Percentiles rank a stretch among this genome's conserved stretches.
These are phyloP conservation scores for Entomortierella lignicola DNA, from an alignment of 192 early-diverging fungal genomes.

Conservation along the genomic window DNA sequence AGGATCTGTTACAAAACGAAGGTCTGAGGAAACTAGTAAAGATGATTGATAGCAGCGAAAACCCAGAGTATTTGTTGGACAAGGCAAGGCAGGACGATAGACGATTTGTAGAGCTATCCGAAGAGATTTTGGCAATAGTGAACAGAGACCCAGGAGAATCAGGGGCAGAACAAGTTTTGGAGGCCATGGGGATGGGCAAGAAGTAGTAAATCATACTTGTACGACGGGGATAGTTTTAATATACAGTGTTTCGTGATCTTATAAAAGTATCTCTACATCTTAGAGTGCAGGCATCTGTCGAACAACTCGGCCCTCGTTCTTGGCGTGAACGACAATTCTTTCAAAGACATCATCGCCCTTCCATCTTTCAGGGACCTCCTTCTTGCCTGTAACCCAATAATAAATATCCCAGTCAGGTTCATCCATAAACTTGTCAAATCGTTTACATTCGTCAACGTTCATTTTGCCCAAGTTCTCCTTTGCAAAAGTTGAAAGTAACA, in stretches of 20 bases:
- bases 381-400: conserved; percentile 87
- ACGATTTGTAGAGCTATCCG: conserved; percentile 45
- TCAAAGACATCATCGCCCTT: conserved; percentile 64
- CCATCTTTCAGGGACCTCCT: conserved; percentile 66
- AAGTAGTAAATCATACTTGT: not conserved
- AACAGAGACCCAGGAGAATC: conserved; percentile 24
- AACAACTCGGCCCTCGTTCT: conserved; percentile 79
- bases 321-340: conserved; percentile 78
- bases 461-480: conserved; percentile 67
- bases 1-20: conserved; percentile 42
- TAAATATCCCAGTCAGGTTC: conserved; percentile 98
- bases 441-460: conserved; percentile 67
- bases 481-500: conserved; percentile 91
- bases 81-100: conserved; percentile 41
- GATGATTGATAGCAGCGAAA: conserved; percentile 50
- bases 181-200: conserved; percentile 41
- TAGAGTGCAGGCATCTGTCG: conserved; percentile 87
- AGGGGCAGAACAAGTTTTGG: conserved; percentile 43
- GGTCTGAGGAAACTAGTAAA: conserved; percentile 24
- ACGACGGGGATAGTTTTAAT: not conserved
- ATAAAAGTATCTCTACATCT: no score
- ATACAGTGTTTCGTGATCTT: not conserved
- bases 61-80: conserved; percentile 48
- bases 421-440: conserved; percentile 87
- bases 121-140: conserved; percentile 41